Evolutionary conservation across 169 alveolate species (phyloP).

Genomic region (Cryptosporidium viatorum): DNA sequence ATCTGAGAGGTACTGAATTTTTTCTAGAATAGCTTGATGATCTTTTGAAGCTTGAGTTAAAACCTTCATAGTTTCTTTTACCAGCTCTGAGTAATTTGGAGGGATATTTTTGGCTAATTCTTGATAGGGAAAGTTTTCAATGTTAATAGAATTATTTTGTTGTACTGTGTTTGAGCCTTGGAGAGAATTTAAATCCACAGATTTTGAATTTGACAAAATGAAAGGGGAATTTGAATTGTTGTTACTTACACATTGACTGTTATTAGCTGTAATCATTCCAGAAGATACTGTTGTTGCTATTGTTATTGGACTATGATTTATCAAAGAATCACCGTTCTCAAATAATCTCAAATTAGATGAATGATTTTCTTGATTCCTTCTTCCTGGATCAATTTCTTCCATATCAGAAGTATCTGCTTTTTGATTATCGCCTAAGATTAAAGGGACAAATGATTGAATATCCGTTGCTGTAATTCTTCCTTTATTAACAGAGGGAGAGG

Average conservation of each 20-base stretch:
- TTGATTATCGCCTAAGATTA: neutral
- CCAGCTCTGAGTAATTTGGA: slow-evolving; percentile 19
- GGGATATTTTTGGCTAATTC: slow-evolving; percentile 12
- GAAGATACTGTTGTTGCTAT: slow-evolving; percentile 38
- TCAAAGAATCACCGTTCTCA: neutral
- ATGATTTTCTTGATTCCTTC: neutral
- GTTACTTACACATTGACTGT: slow-evolving; percentile 25
- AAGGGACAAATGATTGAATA: neutral
- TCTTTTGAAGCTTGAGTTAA: slow-evolving; percentile 34
- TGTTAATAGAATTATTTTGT: neutral
- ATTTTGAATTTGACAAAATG: neutral
- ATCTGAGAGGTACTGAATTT: slow-evolving; percentile 17
- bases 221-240: slow-evolving; percentile 57
- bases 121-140: neutral
- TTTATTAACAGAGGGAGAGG: neutral
- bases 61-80: slow-evolving; percentile 30
- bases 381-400: neutral
- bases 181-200: neutral
- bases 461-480: neutral
- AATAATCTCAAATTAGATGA: neutral
- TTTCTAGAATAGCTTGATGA: slow-evolving; percentile 34
- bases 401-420: neutral
- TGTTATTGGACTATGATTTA: neutral
- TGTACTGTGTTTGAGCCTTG: neutral
- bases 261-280: slow-evolving; percentile 13